A percentile compares a stretch with the other conserved stretches of the same genome.
phyloP scores from a whole-genome alignment of 2,329 filamentous ascomycete species.

The Fusarium compactum region DNA sequence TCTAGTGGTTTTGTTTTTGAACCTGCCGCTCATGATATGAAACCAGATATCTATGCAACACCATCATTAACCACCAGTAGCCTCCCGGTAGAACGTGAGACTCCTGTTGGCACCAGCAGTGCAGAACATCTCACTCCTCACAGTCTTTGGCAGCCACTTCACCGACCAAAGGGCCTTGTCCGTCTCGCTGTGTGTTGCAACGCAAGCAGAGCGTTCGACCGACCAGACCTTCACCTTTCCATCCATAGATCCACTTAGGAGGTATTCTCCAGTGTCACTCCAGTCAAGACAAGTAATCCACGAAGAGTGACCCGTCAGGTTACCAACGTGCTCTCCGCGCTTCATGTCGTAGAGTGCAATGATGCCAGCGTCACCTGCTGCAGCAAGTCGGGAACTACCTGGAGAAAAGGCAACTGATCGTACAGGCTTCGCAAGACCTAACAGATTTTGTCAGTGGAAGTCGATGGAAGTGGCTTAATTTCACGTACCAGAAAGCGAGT shows the following conservation, averaged over 20 bases:
- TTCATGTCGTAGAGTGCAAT: constrained; percentile 93
- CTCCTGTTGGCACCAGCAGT: constrained; percentile 81
- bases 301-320: constrained; percentile 80
- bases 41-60: not conserved
- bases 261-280: constrained; percentile 91
- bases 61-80: constrained; percentile 57
- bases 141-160: constrained; percentile 82
- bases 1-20: not conserved
- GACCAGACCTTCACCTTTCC: constrained; percentile 98
- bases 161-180: constrained; percentile 87
- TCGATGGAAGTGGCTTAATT: too few relatives aligned
- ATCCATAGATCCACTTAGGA: constrained; percentile 89
- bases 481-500: constrained; percentile 81
- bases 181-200: constrained; percentile 93
- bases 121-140: constrained; percentile 78
- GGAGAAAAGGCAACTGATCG: constrained; percentile 90
- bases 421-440: constrained; percentile 87
- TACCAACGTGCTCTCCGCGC: constrained; percentile 92
- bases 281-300: constrained; percentile 95
- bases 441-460: constrained; percentile 14
- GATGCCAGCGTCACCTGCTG: constrained; percentile 87
- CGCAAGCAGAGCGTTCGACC: constrained; percentile 83
- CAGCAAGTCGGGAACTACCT: constrained; percentile 83
- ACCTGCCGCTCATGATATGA: not conserved
- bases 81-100: constrained; percentile 86